A percentile compares a stretch with the other conserved stretches of the same genome.
Conservation (phyloP, 331 rosid genomes). For the Cucumis variabilis region DNA sequence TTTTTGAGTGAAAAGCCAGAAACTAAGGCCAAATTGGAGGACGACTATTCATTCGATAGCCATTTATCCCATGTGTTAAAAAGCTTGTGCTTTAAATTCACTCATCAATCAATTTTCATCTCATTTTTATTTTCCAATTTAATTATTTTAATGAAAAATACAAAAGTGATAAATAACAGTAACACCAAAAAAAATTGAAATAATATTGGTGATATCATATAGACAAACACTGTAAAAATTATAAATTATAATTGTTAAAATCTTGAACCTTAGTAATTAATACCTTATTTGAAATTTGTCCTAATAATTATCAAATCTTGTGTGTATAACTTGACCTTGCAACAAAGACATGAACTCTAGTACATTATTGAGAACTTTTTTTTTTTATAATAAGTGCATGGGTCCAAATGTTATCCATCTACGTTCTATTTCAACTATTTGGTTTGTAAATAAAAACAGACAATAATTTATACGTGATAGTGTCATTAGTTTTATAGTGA, state of each 20-base stretch:
- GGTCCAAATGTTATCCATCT: too few species aligned
- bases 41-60: neutral
- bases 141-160: neutral
- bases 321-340: too few species aligned
- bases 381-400: neutral
- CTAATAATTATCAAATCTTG: too few species aligned
- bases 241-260: too few species aligned
- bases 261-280: too few species aligned
- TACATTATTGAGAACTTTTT: neutral
- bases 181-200: neutral
- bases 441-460: neutral
- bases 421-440: neutral
- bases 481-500: neutral
- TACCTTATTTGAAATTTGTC: neutral
- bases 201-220: too few species aligned
- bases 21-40: neutral
- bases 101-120: slow-evolving; percentile 11
- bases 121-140: neutral
- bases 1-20: neutral
- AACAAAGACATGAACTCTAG: neutral
- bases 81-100: neutral
- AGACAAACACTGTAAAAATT: too few species aligned
- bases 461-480: too few species aligned
- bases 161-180: neutral
- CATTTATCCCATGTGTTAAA: neutral